Conservation (phyloP, 495 filamentous ascomycete species). For the Staphylotrichum longicolle region DNA sequence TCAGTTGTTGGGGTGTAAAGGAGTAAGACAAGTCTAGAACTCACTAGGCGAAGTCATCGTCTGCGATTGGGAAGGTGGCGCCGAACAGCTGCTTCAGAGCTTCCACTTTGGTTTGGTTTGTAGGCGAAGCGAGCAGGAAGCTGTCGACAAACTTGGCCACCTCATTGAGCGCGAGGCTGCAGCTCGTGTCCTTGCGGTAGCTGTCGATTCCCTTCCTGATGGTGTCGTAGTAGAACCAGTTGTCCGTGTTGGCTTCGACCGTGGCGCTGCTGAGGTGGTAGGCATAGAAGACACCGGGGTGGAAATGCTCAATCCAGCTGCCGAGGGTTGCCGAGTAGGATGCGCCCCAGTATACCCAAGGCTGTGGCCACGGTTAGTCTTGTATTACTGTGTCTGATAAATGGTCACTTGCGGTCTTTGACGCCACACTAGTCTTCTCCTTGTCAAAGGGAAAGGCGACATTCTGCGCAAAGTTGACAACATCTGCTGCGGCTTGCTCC, state of each 20-base stretch:
- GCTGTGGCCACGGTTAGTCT: constrained; percentile 29
- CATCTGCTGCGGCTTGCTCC: constrained; percentile 58
- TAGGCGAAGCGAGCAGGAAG: constrained; percentile 34
- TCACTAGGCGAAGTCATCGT: constrained; percentile 34
- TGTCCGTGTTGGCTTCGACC: constrained; percentile 59
- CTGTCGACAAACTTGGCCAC: constrained; percentile 58
- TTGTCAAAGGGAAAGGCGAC: constrained; percentile 57
- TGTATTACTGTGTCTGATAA: too few species aligned
- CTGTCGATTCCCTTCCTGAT: constrained; percentile 53
- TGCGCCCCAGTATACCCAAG: constrained; percentile 62
- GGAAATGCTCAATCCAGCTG: constrained; percentile 58
- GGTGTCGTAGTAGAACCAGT: constrained; percentile 65
- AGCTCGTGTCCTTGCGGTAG: constrained; percentile 49
- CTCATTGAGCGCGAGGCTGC: constrained; percentile 53
- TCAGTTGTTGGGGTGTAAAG: not conserved
- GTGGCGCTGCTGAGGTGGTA: constrained; percentile 62
- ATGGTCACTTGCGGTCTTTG: constrained; percentile 37
- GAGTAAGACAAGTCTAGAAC: not conserved
- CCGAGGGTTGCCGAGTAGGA: constrained; percentile 63
- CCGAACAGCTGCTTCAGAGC: constrained; percentile 29
- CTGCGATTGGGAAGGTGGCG: constrained; percentile 25
- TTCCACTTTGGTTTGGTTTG: constrained; percentile 22
- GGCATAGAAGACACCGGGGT: constrained; percentile 66
- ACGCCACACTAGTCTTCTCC: constrained; percentile 49
- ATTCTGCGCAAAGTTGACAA: constrained; percentile 61